Percentiles rank a stretch among this genome's conserved stretches.
Conservation (phyloP, 106 monocot species). For the Gastrodia elata region DNA sequence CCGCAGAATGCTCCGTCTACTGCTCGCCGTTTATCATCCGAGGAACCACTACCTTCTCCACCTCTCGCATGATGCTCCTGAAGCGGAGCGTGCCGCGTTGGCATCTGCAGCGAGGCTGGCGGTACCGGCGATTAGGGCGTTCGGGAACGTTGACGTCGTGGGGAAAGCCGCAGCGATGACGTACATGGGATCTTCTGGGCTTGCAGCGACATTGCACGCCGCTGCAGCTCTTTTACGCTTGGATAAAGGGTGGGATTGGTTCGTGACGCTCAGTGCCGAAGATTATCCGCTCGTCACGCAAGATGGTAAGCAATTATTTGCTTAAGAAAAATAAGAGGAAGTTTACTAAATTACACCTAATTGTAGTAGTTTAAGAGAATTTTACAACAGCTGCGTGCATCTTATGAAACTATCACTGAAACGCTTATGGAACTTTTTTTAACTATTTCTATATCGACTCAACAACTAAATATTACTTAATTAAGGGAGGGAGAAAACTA, state of each 20-base stretch:
- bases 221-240: slow-evolving; percentile 44
- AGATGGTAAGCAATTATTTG: slow-evolving; percentile 34
- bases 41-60: slow-evolving; percentile 55
- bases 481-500: no score
- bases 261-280: slow-evolving; percentile 47
- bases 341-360: no score
- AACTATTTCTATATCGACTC: no score
- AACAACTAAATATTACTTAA: no score
- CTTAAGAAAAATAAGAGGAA: neutral
- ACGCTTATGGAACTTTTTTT: no score
- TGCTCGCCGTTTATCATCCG: slow-evolving; percentile 63
- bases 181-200: slow-evolving; percentile 40
- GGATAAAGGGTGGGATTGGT: slow-evolving; percentile 63
- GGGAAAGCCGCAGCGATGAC: slow-evolving; percentile 43
- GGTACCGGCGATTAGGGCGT: slow-evolving; percentile 28
- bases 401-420: no score
- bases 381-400: no score
- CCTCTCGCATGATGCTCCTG: slow-evolving; percentile 35
- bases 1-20: slow-evolving; percentile 28
- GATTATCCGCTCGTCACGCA: slow-evolving; percentile 66
- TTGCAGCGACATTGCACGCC: slow-evolving; percentile 43
- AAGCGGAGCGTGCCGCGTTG: slow-evolving; percentile 27
- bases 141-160: slow-evolving; percentile 60
- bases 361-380: no score
- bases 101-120: slow-evolving; percentile 12